A percentile compares a stretch with the other conserved stretches of the same genome.
Conservation (phyloP, 306 rosid species). For the Sechiopsis laciniata region DNA sequence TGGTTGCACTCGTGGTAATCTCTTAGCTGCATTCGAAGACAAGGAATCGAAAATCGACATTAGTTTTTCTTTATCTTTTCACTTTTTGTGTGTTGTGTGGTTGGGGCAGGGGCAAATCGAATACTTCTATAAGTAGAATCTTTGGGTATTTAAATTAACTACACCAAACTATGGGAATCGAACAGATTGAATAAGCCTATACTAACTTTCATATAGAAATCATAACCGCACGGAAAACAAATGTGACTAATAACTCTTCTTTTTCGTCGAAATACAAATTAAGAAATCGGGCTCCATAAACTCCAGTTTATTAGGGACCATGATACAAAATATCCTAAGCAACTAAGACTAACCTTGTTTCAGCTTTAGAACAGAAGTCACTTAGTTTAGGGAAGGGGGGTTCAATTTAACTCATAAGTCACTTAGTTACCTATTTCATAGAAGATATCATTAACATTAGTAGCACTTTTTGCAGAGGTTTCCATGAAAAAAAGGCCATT, state of each 20-base stretch:
- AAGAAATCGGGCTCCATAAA: neutral
- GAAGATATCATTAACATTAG: slow-evolving; percentile 53
- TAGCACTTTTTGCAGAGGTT: slow-evolving; percentile 58
- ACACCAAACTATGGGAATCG: neutral
- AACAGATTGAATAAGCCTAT: neutral
- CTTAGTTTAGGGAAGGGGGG: neutral
- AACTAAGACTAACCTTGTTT: neutral
- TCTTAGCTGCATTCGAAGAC: slow-evolving; percentile 17
- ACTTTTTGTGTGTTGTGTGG: neutral
- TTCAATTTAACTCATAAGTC: neutral
- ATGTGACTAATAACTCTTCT: neutral
- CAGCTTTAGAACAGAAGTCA: neutral
- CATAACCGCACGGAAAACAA: neutral
- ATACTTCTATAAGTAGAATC: neutral
- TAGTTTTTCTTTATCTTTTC: neutral
- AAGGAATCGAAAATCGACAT: slow-evolving; percentile 12
- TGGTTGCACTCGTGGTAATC: slow-evolving; percentile 21
- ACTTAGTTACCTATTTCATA: slow-evolving; percentile 45
- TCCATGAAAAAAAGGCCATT: slow-evolving; percentile 53
- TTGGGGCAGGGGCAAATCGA: neutral
- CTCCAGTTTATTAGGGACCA: neutral
- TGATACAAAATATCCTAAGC: neutral
- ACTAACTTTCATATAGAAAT: neutral
- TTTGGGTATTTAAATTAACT: neutral
- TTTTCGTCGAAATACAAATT: neutral